Evolutionary conservation across 768 basidiomycete genomes (phyloP), one percentile per base, ranked within the genome.

Genomic region (Clitopilus passeckerianus): DNA sequence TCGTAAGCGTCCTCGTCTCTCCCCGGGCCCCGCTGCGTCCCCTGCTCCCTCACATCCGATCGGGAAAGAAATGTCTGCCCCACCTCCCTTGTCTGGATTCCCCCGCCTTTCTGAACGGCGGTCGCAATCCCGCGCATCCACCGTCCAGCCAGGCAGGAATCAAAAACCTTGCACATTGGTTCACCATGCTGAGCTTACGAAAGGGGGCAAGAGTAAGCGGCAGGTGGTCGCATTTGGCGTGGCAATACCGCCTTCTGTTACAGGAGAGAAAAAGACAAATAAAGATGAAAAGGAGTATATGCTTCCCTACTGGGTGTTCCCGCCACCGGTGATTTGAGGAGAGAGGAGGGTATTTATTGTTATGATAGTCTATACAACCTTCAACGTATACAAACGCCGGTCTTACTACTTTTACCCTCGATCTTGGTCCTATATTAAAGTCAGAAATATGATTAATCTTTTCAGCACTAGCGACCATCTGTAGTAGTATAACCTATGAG

Each of bases 221-320:
- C 78, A 82, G 61, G 71, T 80, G 43, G 78, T 75, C 15, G 84
- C 86, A 8, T 90, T 89, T 65, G 88, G 89, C 0, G 73, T 75
- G 44, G 79, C 82, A 61, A 73, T 87, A n/a, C 83, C 82, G 5
- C 64, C 67, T 1, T 79, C 75, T 34, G 60, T 85, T 10, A 59
- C 61, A 35, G 78, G 79, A 60, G 77, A 80, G 57, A 60, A 72
- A 30, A 30, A 30, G 27, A 30, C 27, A 30, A 30, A 7, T 30
- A 30, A 30, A 30, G 27, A 30, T 30, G 27, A 30, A 30, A 74
- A 71, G 61, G 86, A 88, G 44, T 90, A 81, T 64, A 77, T 80
- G 63, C 70, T 86, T 35, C 88, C 89, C 0, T 61, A 70, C 18
- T 87, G 84, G 85, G 65, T 86, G 60, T 63, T 41, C 62, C 56